These are phyloP conservation scores for Vicia faba DNA, from an alignment of 306 rosid genomes.

Conservation along the genomic window DNA sequence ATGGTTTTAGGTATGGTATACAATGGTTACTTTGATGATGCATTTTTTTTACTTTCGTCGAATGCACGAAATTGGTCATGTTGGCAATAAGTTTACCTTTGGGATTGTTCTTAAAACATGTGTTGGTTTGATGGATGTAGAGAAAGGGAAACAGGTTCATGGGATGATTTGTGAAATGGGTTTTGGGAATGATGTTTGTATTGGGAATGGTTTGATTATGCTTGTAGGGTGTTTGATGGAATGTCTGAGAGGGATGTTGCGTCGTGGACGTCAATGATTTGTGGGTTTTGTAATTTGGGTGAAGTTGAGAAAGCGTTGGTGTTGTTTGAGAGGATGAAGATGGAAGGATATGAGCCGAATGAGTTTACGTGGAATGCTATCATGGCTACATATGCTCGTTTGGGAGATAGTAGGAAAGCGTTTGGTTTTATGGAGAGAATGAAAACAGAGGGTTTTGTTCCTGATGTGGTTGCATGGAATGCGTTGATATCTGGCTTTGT, in stretches of 20 bases:
- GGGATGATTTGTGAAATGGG: constrained; percentile 52
- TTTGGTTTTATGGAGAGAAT: constrained; percentile 49
- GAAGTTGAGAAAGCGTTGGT: constrained; percentile 41
- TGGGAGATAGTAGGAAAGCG: constrained; percentile 42
- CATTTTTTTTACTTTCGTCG: constrained; percentile 48
- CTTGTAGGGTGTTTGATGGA: constrained; percentile 53
- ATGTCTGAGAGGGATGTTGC: constrained; percentile 60
- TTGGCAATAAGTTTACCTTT: constrained; percentile 55
- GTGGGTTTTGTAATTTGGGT: constrained; percentile 54
- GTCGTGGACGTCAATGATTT: constrained; percentile 67
- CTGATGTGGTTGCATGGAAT: constrained; percentile 70
- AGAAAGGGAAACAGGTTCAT: constrained; percentile 66
- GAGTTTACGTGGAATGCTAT: constrained; percentile 72
- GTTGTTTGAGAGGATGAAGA: constrained; percentile 68
- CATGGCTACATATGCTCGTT: constrained; percentile 57
- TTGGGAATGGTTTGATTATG: constrained; percentile 58
- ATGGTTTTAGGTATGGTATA: constrained; percentile 52
- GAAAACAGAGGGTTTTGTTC: constrained; percentile 52
- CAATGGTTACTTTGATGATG: constrained; percentile 53
- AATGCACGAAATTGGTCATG: constrained; percentile 48
- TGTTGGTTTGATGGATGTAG: constrained; percentile 63
- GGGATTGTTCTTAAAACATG: constrained; percentile 57
- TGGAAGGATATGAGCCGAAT: constrained; percentile 63
- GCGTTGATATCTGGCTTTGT: constrained; percentile 59
- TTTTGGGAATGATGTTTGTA: constrained; percentile 41